phyloP scores from a whole-genome alignment of 140 eudicot genomes.

The Senecio squalidus region DNA sequence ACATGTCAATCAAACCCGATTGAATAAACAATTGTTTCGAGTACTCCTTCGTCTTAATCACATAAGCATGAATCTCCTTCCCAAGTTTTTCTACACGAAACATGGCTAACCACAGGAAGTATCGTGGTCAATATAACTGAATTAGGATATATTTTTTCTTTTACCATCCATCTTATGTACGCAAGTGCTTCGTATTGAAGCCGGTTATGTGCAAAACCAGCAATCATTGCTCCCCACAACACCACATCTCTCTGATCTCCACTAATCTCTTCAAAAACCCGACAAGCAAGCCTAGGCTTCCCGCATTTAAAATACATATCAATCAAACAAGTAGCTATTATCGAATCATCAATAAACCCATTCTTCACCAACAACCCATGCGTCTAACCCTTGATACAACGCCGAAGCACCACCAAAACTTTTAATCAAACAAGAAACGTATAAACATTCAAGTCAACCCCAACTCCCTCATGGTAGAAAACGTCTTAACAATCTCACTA shows the following conservation, averaged over 20 bases:
- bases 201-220: slow-evolving; percentile 82
- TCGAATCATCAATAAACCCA: slow-evolving; percentile 46
- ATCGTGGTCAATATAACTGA: slow-evolving; percentile 61
- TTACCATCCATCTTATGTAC: slow-evolving; percentile 59
- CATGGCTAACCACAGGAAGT: slow-evolving; percentile 62
- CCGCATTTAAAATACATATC: slow-evolving; percentile 92
- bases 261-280: slow-evolving; percentile 54
- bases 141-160: slow-evolving; percentile 46
- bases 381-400: slow-evolving; percentile 64
- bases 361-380: slow-evolving; percentile 73
- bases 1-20: slow-evolving; percentile 79
- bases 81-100: slow-evolving; percentile 50
- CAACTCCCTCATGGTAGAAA: slow-evolving; percentile 50
- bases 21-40: slow-evolving; percentile 61
- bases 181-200: slow-evolving; percentile 57
- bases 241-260: slow-evolving; percentile 63
- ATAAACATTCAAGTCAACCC: slow-evolving; percentile 81
- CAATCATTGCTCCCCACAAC: slow-evolving; percentile 85
- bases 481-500: slow-evolving; percentile 35
- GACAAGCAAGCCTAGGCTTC: slow-evolving; percentile 52
- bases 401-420: slow-evolving; percentile 82
- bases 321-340: slow-evolving; percentile 70
- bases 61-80: slow-evolving; percentile 74
- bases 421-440: slow-evolving; percentile 81
- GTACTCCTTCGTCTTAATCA: slow-evolving; percentile 68